Evolutionary conservation across 805 yeast genomes (phyloP), one percentile per base, ranked within the genome.

Genomic region (Schwanniomyces vanrijiae): DNA sequence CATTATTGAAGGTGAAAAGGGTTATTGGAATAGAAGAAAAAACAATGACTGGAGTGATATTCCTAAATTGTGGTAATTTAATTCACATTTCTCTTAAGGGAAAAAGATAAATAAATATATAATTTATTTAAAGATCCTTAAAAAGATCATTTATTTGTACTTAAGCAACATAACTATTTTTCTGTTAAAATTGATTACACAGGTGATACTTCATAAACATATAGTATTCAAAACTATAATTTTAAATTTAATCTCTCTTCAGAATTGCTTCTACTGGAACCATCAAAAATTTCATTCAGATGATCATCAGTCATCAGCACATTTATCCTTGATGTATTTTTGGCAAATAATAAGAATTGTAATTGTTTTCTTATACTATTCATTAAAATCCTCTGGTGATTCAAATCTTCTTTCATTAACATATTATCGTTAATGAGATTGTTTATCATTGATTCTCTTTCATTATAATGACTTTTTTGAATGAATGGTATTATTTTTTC

Each of bases 1-100:
- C 18, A 72, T 75, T 45, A 77, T 76, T 34, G 69, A 61, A 22
- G 96, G 96, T 0, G 73, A 72, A 1, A 67, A 71, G 38, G 75
- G 84, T 57, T 90, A 90, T 62, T 90, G 97, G 97, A 81, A 79
- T 51, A 79, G 88, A 57, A 82, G 97, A 58, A 78, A 75, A 55
- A 67, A 65, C 6, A 71, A 71, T 4, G 80, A 85, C 54, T 87
- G 94, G 94, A 62, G 66, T 14, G 84, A 71, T 21, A 60, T 82
- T 11, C 54, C 71, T 3, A 66, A 76, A 24, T 63, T 86, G 35
- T 86, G 91, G 92, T 85, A 54, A 44, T 37, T 37, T 37, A 37
- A 20, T 20, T 19, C 24, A 20, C 18, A 20, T 19, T 37, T 21
- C 20, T 16, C 37, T 20, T 20, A 5, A 37, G 24, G 20, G n/a